Evolutionary conservation across 1,284 basidiomycete genomes (phyloP).

Genomic region (Ceratobasidium papillatum): DNA sequence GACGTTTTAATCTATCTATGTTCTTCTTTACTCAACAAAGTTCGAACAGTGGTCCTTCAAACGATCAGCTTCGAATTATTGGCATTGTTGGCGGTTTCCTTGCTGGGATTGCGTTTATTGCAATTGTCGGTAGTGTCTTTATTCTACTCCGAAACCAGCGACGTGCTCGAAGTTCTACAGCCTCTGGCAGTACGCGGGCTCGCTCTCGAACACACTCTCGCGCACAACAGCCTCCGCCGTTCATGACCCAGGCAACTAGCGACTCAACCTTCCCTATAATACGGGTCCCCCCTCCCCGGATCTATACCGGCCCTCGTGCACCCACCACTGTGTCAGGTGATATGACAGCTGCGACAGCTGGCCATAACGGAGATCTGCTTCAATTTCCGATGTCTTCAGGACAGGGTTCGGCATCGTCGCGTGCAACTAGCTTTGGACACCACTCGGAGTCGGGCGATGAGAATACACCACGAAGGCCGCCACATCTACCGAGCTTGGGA

Average conservation of each 20-base stretch:
- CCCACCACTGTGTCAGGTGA: conserved; percentile 12
- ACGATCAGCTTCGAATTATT: conserved; percentile 29
- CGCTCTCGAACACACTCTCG: conserved; percentile 37
- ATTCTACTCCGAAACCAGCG: conserved; percentile 31
- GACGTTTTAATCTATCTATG: conserved; percentile 28
- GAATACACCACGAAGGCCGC: conserved; percentile 11
- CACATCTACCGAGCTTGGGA: conserved; percentile 36
- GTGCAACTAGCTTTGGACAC: conserved; percentile 23
- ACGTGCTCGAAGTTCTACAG: conserved; percentile 28
- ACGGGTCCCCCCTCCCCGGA: conserved; percentile 10
- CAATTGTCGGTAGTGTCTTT: conserved; percentile 22
- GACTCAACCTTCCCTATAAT: conserved; percentile 18
- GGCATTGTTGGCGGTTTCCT: conserved; percentile 39
- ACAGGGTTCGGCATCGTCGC: conserved; percentile 22
- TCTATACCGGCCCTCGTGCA: conserved; percentile 9
- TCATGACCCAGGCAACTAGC: conserved; percentile 4
- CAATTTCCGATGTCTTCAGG: conserved; percentile 20
- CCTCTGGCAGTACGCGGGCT: conserved; percentile 12
- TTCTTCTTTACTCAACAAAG: conserved; percentile 3
- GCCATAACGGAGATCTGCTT: conserved; percentile 7
- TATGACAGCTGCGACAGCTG: conserved; percentile 23
- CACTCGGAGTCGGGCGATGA: conserved; percentile 4
- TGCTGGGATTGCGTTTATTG: conserved; percentile 22
- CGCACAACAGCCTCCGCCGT: not conserved
- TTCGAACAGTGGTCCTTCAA: not conserved